Base-by-base conservation (phyloP, 2,329 filamentous ascomycete species). In the Alternaria triticimaculans region DNA sequence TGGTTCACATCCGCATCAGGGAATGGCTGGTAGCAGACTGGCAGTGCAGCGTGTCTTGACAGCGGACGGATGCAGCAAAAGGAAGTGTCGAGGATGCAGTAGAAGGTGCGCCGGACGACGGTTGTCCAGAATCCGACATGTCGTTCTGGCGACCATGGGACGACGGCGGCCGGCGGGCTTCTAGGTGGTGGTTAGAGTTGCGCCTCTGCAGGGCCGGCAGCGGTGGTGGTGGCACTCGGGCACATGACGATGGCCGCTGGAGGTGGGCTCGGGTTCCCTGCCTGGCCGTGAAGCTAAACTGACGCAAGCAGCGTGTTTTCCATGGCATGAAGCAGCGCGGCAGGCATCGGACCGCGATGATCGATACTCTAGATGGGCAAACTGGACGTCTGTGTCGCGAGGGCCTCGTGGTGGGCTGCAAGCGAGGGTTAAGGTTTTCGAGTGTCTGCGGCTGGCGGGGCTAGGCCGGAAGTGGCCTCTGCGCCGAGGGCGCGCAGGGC, bases 301-400 rank as follows among this genome's bases (percentile, higher is more conserved):
- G 60, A 55, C 54, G 58, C 60, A 61, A 60, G 48, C 46, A 58
- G 58, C 51, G 51, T 56, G 48, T 33, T 55, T 54, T 53, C 25
- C 48, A 46, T 49, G 26, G n/a, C 44, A 57, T 51, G 28, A 50
- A 43, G 59, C 60, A 58, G 41, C 54, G 58, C 51, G 33, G 33
- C 56, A n/a, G 51, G 46, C 44, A 28, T 58, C 49, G 60, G 60
- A 65, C 63, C 59, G 63, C 54, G 63, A 60, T 60, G 63, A 63
- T 63, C 63, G n/a, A 51, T 55, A 64, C 64, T 65, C 41, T 56
- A 57, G 61, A 50, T 58, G 59, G 66, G 66, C 66, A 68, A 66
- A 66, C 64, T 62, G 61, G 30, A 30, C 30, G 64, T 68, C 66
- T 68, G 66, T 66, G 64, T 64, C 55, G 55, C 53, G 44, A 50